Conservation (phyloP, 208 protist genomes). For the Trypanosomatidae sp. region DNA sequence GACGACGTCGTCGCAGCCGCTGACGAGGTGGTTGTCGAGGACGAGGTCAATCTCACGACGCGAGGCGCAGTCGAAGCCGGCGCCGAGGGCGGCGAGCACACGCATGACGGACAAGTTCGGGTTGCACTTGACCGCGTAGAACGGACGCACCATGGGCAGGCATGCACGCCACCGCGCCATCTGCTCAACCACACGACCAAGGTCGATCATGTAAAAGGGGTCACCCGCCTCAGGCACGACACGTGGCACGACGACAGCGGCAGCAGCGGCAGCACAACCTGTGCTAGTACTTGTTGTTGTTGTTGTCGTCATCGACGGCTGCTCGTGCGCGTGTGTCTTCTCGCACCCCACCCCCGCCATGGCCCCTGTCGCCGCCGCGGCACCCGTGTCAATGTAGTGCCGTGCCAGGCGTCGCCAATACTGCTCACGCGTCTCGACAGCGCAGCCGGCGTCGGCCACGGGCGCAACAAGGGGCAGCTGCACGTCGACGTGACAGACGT, state of each 20-base stretch:
- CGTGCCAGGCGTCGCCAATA: too few relatives aligned
- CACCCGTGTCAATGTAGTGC: too few relatives aligned
- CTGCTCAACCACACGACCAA: constrained; percentile 53
- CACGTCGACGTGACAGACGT: too few relatives aligned
- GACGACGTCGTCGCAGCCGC: constrained; percentile 42
- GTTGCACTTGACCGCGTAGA: constrained; percentile 85
- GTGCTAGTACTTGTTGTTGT: background rate
- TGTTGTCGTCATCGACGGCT: background rate
- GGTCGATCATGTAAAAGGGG: constrained; percentile 70
- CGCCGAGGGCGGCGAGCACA: constrained; percentile 38
- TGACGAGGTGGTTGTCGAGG: constrained; percentile 15
- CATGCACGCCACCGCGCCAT: constrained; percentile 38
- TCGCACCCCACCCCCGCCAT: too few relatives aligned
- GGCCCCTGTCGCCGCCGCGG: too few relatives aligned
- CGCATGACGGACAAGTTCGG: constrained; percentile 28
- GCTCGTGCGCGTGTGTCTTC: constrained; percentile 13
- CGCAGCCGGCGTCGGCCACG: too few relatives aligned
- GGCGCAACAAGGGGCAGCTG: too few relatives aligned
- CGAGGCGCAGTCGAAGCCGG: constrained; percentile 78
- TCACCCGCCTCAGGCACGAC: constrained; percentile 27
- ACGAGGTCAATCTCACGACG: constrained; percentile 44
- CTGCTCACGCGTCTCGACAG: too few relatives aligned
- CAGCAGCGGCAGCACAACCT: too few relatives aligned
- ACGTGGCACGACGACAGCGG: too few relatives aligned
- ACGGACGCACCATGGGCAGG: constrained; percentile 57